A percentile compares a stretch with the other conserved stretches of the same genome.
phyloP scores from a whole-genome alignment of 73 alveolate genomes.

The Breviolum minutum region DNA sequence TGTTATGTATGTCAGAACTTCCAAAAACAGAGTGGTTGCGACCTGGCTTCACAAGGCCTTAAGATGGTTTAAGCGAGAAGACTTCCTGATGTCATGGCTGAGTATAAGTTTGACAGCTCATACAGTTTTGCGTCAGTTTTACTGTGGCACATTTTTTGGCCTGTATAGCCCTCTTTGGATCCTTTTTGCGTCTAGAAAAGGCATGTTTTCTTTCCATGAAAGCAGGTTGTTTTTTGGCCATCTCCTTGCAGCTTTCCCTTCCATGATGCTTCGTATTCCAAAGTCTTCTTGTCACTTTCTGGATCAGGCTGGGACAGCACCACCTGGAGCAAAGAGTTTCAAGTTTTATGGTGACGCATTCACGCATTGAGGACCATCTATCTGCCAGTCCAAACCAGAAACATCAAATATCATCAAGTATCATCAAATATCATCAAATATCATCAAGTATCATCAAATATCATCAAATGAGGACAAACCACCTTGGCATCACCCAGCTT shows the following conservation, averaged over 20 bases:
- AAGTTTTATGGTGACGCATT: neutral
- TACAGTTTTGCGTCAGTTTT: too few relatives aligned
- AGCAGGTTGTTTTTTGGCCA: neutral
- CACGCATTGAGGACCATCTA: neutral
- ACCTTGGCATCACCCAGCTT: conserved; percentile 73
- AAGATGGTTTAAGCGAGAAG: too few relatives aligned
- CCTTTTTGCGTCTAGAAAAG: too few relatives aligned
- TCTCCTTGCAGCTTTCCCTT: conserved; percentile 60
- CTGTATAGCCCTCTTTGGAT: too few relatives aligned
- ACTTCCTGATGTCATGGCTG: too few relatives aligned
- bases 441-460: too few relatives aligned
- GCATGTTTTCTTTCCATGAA: too few relatives aligned
- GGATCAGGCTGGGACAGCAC: conserved; percentile 76
- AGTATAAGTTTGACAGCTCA: too few relatives aligned
- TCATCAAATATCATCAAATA: neutral
- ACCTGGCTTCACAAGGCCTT: too few relatives aligned
- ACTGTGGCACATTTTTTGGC: too few relatives aligned
- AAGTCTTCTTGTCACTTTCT: conserved; percentile 51
- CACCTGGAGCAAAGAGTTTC: neutral
- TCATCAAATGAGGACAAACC: neutral
- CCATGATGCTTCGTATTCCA: conserved; percentile 86
- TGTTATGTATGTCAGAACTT: too few relatives aligned
- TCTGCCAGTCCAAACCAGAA: neutral
- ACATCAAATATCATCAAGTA: neutral
- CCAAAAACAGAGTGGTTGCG: too few relatives aligned